Evolutionary conservation across 2,329 filamentous ascomycete species (phyloP).

Genomic region (Trichoderma sp.): DNA sequence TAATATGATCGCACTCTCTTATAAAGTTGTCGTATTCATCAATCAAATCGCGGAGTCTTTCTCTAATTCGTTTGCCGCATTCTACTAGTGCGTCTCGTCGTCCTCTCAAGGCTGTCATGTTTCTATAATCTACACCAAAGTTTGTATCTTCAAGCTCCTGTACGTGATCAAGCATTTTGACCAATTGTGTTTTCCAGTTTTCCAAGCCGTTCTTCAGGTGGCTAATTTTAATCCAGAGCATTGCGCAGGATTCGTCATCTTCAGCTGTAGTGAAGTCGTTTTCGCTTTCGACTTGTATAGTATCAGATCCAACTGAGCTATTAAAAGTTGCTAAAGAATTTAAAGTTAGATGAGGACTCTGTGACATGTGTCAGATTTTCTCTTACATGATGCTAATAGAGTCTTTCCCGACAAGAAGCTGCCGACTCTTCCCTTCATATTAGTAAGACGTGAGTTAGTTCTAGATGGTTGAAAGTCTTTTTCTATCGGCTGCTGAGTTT

Average conservation of each 20-base stretch:
- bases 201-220: slow-evolving; percentile 27
- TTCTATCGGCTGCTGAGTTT: neutral
- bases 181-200: slow-evolving; percentile 30
- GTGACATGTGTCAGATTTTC: neutral
- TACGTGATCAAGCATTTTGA: slow-evolving; percentile 30
- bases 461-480: neutral
- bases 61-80: slow-evolving; percentile 9
- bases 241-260: neutral
- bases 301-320: neutral
- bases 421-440: neutral
- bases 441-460: neutral
- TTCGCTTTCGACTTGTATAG: neutral
- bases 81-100: neutral
- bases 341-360: neutral
- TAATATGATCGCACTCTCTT: slow-evolving; percentile 26
- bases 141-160: slow-evolving; percentile 19
- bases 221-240: slow-evolving; percentile 30
- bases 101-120: neutral
- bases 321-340: neutral
- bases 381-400: neutral
- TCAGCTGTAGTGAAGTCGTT: neutral
- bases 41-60: slow-evolving; percentile 26
- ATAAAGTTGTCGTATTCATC: slow-evolving; percentile 29
- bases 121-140: neutral
- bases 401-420: neutral